phyloP scores from a whole-genome alignment of 768 basidiomycete genomes.

The Lactarius quietus region DNA sequence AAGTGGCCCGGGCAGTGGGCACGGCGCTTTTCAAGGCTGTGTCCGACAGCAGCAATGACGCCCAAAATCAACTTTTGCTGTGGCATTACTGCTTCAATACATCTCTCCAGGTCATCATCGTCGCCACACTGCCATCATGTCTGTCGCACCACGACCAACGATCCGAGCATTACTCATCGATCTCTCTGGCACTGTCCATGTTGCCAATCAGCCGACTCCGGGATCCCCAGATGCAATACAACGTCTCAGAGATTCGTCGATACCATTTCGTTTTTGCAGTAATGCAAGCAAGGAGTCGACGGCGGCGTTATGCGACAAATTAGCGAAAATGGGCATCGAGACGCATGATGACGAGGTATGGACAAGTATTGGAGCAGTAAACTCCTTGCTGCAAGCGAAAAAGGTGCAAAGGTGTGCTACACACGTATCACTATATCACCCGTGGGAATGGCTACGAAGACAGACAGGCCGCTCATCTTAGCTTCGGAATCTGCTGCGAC shows the following conservation, averaged over 20 bases:
- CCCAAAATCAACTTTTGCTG: too few species aligned
- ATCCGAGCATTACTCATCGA: conserved; percentile 59
- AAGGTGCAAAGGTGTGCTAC: conserved; percentile 41
- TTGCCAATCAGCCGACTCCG: conserved; percentile 47
- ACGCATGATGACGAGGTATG: conserved; percentile 46
- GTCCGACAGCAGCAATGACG: not conserved
- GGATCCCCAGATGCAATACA: conserved; percentile 46
- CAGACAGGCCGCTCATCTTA: conserved; percentile 43
- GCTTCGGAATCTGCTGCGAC: conserved; percentile 32
- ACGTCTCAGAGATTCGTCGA: conserved; percentile 30
- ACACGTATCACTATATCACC: conserved; percentile 18
- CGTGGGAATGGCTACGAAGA: conserved; percentile 34
- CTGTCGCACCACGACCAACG: conserved; percentile 32
- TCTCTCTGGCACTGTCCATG: conserved; percentile 63
- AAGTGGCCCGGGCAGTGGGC: not conserved
- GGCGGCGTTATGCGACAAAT: conserved; percentile 38
- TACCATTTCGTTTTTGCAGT: conserved; percentile 56
- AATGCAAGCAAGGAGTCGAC: conserved; percentile 69
- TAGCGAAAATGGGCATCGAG: conserved; percentile 50
- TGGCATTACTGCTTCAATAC: too few species aligned
- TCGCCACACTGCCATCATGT: not conserved
- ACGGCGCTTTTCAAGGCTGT: not conserved
- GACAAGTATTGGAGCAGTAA: conserved; percentile 62
- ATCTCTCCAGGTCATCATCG: not conserved
- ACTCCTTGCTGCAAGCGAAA: conserved; percentile 40